Conservation (phyloP, 441 rosid genomes). For the Capsella rubella region DNA sequence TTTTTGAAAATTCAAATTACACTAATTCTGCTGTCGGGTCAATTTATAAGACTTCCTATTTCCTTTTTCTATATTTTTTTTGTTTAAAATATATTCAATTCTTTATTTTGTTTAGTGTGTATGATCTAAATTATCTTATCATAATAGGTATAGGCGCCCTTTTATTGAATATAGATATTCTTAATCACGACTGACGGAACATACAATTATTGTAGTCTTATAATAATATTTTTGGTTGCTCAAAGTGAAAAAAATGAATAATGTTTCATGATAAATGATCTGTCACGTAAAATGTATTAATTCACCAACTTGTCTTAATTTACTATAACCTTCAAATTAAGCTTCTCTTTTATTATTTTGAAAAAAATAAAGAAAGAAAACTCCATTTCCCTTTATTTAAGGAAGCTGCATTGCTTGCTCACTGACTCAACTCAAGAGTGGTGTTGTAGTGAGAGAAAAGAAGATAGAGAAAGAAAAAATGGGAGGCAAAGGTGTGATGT, state of each 20-base stretch:
- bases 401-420: conserved; percentile 40
- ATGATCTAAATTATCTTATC: no score
- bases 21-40: background rate
- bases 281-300: conserved; percentile 8
- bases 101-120: background rate
- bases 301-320: conserved; percentile 36
- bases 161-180: background rate
- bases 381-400: conserved; percentile 38
- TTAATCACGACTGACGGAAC: conserved; percentile 17
- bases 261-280: conserved; percentile 17
- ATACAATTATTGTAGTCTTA: conserved; percentile 26
- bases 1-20: no score
- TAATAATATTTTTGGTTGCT: background rate
- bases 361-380: background rate
- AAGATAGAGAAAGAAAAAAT: conserved; percentile 38
- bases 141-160: no score
- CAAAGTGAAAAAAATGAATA: conserved; percentile 27
- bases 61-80: background rate
- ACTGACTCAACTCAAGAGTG: conserved; percentile 40
- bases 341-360: background rate
- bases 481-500: conserved; percentile 64
- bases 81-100: background rate
- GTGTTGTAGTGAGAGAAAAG: conserved; percentile 35
- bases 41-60: background rate
- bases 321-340: conserved; percentile 16